Percentiles rank a stretch among this genome's conserved stretches.
Evolutionary conservation across 169 alveolate species (phyloP).

Genomic region (Prorocentrum cordatum): DNA sequence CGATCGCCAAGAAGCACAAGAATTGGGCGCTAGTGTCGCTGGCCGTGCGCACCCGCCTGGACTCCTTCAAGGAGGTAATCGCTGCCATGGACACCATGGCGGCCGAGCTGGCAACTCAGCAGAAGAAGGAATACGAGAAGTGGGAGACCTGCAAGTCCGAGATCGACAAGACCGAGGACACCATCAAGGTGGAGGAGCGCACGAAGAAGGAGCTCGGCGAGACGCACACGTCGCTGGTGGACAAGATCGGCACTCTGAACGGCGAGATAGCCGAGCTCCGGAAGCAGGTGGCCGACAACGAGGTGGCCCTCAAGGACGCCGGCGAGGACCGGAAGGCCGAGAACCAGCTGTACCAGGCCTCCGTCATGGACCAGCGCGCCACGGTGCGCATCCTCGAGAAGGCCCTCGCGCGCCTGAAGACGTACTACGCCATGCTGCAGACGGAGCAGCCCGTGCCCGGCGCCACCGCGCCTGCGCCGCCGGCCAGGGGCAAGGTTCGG

Average conservation of each 20-base stretch:
- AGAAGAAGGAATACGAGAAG: neutral
- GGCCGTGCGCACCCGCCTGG: neutral
- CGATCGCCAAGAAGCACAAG: no score
- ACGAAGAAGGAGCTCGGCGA: neutral
- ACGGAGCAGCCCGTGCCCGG: neutral
- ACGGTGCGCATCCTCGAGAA: neutral
- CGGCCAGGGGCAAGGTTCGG: no score
- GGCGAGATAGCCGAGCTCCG: neutral
- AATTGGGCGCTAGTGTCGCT: neutral
- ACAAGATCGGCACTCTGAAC: neutral
- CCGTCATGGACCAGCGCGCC: neutral
- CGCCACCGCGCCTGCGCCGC: neutral
- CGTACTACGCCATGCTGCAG: neutral
- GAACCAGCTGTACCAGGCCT: neutral
- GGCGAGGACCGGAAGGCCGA: neutral
- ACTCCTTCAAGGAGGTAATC: neutral
- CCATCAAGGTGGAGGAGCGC: neutral
- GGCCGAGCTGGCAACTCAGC: neutral
- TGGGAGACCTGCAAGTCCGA: neutral
- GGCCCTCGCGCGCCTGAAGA: neutral
- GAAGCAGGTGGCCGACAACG: neutral
- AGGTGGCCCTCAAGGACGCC: neutral
- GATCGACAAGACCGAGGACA: neutral
- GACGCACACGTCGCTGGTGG: neutral
- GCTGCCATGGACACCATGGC: neutral